Evolutionary conservation across 2,329 filamentous ascomycete species (phyloP), one percentile per base, ranked within the genome.

Genomic region (Exserohilum turcica): DNA sequence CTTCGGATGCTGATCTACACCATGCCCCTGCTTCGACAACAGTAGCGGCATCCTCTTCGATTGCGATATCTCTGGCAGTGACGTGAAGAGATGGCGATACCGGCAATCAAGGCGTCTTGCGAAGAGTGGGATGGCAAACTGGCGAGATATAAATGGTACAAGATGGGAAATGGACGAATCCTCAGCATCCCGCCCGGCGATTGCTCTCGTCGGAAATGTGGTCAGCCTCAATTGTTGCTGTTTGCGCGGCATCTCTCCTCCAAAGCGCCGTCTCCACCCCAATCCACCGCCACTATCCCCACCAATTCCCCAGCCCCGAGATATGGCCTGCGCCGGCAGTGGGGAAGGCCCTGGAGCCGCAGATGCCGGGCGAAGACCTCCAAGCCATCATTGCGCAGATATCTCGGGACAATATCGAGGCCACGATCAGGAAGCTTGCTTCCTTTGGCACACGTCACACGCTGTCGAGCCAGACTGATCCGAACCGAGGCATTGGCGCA

Each of bases 371-470:
- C 48, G 60, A 61, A n/a, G 73, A 76, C 38, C 59, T 78, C 10
- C 65, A 68, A 44, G 48, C 60, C 7, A 72, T 78, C 52, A 52
- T 78, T 6, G 56, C 65, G 3, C 68, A 76, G 39, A 57, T 78
- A 19, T 69, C 73, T 29, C 61, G 77, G 3, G 62, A 68, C 2
- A 76, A 77, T 32, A 78, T 84, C 54, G 70, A 81, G 50, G 69
- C 74, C 5, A 81, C 75, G 43, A 77, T 84, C 57, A 67, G 71
- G 32, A 82, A 78, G 56, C 76, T 84, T 1, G 81, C 78, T 8
- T 77, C 75, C 15, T 84, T 82, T 58, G 81, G 80, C 32, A 84
- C 81, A 12, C 74, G 82, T 5, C 80, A 84, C 62, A 84, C 81
- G 3, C 68, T 83, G 0, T 83, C 80, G 3, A 73, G 68, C 1